Percentiles rank a stretch among this genome's conserved stretches.
These are phyloP conservation scores for Heliocybe sulcata DNA, from an alignment of 1,284 basidiomycete genomes.

Conservation along the genomic window DNA sequence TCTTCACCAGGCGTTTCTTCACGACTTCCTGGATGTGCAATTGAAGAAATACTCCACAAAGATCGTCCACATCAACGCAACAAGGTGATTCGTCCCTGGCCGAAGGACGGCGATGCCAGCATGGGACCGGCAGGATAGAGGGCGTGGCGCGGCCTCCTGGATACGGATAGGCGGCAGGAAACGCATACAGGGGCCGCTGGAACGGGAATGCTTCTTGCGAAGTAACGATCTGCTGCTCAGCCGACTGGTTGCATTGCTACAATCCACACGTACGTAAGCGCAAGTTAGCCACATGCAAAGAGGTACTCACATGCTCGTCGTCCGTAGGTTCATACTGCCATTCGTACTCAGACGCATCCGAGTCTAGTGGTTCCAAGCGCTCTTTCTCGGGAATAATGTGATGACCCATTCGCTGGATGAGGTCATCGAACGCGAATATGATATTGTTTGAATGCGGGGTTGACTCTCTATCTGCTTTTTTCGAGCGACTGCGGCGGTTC, in stretches of 20 bases:
- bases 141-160: too few relatives aligned
- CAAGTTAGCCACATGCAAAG: not conserved
- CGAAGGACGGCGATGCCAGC: not conserved
- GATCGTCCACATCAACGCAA: constrained; percentile 11
- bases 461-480: constrained; percentile 8
- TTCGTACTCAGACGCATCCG: constrained; percentile 12
- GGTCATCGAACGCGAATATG: not conserved
- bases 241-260: not conserved
- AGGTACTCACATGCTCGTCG: constrained; percentile 2
- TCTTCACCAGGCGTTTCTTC: not conserved
- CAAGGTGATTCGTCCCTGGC: not conserved
- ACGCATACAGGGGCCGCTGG: constrained; percentile 25
- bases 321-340: constrained; percentile 10
- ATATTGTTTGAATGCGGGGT: not conserved
- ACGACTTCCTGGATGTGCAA: constrained; percentile 6
- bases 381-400: constrained; percentile 13
- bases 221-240: not conserved
- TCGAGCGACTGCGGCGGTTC: constrained; percentile 34
- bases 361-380: constrained; percentile 8
- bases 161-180: constrained; percentile 24
- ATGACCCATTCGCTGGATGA: not conserved
- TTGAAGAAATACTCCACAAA: constrained; percentile 10
- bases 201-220: constrained; percentile 8
- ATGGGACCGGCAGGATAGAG: not conserved
- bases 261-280: not conserved